Evolutionary conservation across 2,329 filamentous ascomycete genomes (phyloP).

Genomic region (Pseudocercospora fuligena): DNA sequence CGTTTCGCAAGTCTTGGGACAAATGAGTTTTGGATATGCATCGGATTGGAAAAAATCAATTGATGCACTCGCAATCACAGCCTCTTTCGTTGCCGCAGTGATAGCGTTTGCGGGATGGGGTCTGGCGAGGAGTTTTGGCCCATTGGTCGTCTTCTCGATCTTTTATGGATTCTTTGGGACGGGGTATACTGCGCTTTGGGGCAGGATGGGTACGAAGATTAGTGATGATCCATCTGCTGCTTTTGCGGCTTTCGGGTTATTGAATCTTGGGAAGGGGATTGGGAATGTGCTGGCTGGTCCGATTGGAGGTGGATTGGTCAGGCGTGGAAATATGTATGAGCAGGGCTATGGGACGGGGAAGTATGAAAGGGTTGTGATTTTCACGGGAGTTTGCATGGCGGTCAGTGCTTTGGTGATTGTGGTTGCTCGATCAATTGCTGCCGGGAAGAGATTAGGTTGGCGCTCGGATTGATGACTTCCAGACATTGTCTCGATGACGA

Average conservation of each 20-base stretch:
- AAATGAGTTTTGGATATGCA: constrained; percentile 43
- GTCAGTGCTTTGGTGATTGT: constrained; percentile 24
- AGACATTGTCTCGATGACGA: too few species aligned
- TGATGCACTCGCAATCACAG: constrained; percentile 41
- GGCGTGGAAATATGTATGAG: background rate
- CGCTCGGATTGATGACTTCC: too few species aligned
- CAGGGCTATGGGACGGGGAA: constrained; percentile 22
- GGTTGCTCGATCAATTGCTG: too few species aligned
- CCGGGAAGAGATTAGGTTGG: too few species aligned
- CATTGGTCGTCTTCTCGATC: constrained; percentile 48
- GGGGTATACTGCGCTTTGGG: constrained; percentile 44
- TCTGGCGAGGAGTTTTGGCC: constrained; percentile 43
- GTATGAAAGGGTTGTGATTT: constrained; percentile 29
- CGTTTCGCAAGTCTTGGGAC: constrained; percentile 43
- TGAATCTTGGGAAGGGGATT: constrained; percentile 36
- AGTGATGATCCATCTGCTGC: constrained; percentile 30
- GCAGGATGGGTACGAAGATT: constrained; percentile 34
- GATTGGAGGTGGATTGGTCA: constrained; percentile 30
- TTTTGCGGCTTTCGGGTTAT: constrained; percentile 31
- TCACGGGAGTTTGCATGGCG: constrained; percentile 31
- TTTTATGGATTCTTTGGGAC: constrained; percentile 53
- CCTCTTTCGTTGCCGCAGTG: constrained; percentile 48
- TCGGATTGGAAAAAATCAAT: constrained; percentile 44
- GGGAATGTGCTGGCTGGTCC: constrained; percentile 37
- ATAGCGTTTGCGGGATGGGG: constrained; percentile 56